These are phyloP conservation scores for Penicillium robsamsonii DNA, from an alignment of 495 filamentous ascomycete genomes.

Conservation along the genomic window DNA sequence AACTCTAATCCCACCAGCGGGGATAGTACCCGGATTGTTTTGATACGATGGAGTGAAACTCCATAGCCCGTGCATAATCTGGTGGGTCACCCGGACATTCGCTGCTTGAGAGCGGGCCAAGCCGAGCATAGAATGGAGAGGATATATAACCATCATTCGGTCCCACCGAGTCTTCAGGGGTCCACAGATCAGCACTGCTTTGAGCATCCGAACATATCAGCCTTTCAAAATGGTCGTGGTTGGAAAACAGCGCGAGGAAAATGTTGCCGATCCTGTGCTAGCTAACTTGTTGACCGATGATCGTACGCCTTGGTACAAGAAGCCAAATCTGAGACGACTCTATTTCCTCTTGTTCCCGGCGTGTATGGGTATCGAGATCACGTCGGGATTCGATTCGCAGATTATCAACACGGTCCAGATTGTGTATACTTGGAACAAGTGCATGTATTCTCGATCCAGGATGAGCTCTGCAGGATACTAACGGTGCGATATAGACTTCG, in stretches of 20 bases:
- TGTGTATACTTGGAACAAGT: constrained; percentile 54
- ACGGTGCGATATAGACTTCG: constrained; percentile 32
- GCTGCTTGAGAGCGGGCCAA: not conserved
- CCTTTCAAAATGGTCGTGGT: constrained; percentile 24
- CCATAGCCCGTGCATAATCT: not conserved
- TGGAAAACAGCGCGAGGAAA: constrained; percentile 30
- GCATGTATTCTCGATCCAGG: constrained; percentile 32
- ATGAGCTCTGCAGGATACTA: constrained; percentile 6
- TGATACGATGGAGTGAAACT: constrained; percentile 6
- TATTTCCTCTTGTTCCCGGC: constrained; percentile 65
- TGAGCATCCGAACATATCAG: constrained; percentile 5
- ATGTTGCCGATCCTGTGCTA: constrained; percentile 32
- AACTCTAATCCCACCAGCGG: constrained; percentile 12
- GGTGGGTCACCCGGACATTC: constrained; percentile 3
- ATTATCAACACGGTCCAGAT: constrained; percentile 70
- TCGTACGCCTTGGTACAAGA: constrained; percentile 55
- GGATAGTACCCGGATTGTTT: constrained; percentile 13
- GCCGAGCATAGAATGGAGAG: not conserved
- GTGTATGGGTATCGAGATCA: constrained; percentile 68
- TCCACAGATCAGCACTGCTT: constrained; percentile 10
- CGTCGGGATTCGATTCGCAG: constrained; percentile 68
- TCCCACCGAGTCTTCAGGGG: constrained; percentile 6
- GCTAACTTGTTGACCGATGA: constrained; percentile 24
- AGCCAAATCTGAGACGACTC: constrained; percentile 57
- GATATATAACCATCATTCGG: constrained; percentile 9